Conservation (phyloP, 805 yeast genomes). For the Suhomyces vadensis region DNA sequence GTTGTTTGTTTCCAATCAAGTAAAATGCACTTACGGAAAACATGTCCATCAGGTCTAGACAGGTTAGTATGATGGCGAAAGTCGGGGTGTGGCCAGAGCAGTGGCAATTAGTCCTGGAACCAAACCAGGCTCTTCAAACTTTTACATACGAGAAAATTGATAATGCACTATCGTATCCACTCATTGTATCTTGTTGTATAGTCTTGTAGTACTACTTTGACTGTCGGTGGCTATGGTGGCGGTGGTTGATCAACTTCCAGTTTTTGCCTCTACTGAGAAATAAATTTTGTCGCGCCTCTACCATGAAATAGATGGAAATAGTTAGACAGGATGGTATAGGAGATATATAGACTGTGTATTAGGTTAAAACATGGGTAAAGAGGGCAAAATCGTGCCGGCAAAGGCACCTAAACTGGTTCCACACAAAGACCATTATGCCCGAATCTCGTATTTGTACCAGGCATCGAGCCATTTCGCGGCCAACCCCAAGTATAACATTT, state of each 20-base stretch:
- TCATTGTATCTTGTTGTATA: constrained; percentile 50
- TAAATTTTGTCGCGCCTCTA: constrained; percentile 2
- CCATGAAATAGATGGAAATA: not conserved
- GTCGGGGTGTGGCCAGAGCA: not conserved
- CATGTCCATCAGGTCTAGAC: constrained; percentile 95
- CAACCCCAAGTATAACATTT: constrained; percentile 29
- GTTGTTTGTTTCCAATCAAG: not conserved
- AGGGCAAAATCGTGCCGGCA: constrained; percentile 2
- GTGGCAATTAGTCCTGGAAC: not conserved
- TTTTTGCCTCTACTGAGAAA: constrained; percentile 7
- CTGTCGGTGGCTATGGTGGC: not conserved
- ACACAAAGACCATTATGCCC: constrained; percentile 58
- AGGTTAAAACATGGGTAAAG: not conserved
- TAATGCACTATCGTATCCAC: constrained; percentile 99
- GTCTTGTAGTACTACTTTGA: not conserved
- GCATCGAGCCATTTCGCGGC: constrained; percentile 45
- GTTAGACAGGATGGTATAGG: not conserved
- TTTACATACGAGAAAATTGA: constrained; percentile 89
- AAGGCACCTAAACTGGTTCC: constrained; percentile 43
- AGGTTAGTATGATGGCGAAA: constrained; percentile 41
- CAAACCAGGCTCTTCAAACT: not conserved
- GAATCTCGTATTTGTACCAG: constrained; percentile 62
- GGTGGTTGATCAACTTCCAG: not conserved
- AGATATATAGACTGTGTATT: not conserved
- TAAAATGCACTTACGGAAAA: constrained; percentile 69